These are phyloP conservation scores for Cardamine chenopodiifolia DNA, from an alignment of 345 rosid species.

Conservation along the genomic window DNA sequence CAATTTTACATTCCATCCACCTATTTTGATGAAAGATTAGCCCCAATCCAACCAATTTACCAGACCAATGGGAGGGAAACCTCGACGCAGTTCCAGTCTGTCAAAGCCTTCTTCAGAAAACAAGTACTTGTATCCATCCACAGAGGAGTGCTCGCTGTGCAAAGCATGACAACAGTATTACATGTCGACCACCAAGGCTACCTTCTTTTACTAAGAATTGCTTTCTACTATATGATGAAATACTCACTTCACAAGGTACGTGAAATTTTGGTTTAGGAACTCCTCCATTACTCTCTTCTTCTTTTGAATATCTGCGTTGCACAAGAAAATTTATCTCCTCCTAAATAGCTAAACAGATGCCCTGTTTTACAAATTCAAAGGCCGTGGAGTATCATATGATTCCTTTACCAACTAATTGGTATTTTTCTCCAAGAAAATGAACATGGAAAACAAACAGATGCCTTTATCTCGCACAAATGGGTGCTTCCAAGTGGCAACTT, in stretches of 20 bases:
- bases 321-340: conserved; percentile 21
- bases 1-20: conserved; percentile 20
- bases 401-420: conserved; percentile 8
- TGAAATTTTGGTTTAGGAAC: conserved; percentile 60
- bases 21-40: background rate
- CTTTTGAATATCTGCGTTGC: conserved; percentile 84
- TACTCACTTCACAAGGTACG: conserved; percentile 78
- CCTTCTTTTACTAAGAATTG: conserved; percentile 3
- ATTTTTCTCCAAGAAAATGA: background rate
- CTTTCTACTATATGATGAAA: conserved; percentile 25
- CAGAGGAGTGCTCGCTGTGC: conserved; percentile 66
- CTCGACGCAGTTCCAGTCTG: conserved; percentile 52
- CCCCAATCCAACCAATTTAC: conserved; percentile 43
- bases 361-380: conserved; percentile 7
- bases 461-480: conserved; percentile 14
- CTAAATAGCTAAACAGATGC: background rate
- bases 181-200: background rate
- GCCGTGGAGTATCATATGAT: background rate
- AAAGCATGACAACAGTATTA: conserved; percentile 26
- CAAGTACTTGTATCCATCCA: conserved; percentile 78
- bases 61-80: conserved; percentile 65
- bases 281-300: conserved; percentile 67
- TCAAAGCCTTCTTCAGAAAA: conserved; percentile 66
- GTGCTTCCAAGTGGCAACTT: conserved; percentile 14
- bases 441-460: conserved; percentile 16